phyloP scores from a whole-genome alignment of 495 filamentous ascomycete genomes.

The Penicillium salamii region DNA sequence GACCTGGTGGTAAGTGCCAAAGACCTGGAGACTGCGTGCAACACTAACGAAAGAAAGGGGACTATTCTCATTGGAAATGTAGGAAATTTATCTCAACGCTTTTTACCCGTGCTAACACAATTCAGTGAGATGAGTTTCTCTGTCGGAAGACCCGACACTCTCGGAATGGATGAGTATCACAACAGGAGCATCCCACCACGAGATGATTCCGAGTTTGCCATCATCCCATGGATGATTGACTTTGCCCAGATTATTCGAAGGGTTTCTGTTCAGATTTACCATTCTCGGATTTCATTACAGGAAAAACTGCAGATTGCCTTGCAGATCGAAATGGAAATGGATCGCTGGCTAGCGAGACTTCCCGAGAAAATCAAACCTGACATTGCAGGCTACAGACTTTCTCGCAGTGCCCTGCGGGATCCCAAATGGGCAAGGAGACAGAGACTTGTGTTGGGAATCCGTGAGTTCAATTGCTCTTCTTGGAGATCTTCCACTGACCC shows the following conservation, averaged over 20 bases:
- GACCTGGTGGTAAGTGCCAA: constrained; percentile 39
- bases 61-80: constrained; percentile 43
- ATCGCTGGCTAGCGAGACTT: constrained; percentile 33
- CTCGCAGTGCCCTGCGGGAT: constrained; percentile 31
- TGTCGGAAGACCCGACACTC: constrained; percentile 39
- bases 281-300: constrained; percentile 36
- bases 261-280: constrained; percentile 43
- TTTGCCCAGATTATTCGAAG: constrained; percentile 39
- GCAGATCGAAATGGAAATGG: constrained; percentile 37
- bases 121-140: constrained; percentile 43
- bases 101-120: background rate
- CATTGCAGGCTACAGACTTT: constrained; percentile 17
- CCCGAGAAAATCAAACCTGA: constrained; percentile 37
- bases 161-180: constrained; percentile 45
- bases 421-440: constrained; percentile 41
- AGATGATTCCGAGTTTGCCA: constrained; percentile 38
- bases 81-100: background rate
- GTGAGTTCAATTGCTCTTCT: constrained; percentile 15
- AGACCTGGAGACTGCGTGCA: background rate
- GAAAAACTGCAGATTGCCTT: constrained; percentile 38
- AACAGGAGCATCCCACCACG: constrained; percentile 37
- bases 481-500: background rate
- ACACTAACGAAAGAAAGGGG: constrained; percentile 23
- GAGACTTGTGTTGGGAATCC: constrained; percentile 35
- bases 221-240: constrained; percentile 44